Evolutionary conservation across 2,329 filamentous ascomycete genomes (phyloP).

Genomic region (Pseudopyrenochaeta lycopersici): DNA sequence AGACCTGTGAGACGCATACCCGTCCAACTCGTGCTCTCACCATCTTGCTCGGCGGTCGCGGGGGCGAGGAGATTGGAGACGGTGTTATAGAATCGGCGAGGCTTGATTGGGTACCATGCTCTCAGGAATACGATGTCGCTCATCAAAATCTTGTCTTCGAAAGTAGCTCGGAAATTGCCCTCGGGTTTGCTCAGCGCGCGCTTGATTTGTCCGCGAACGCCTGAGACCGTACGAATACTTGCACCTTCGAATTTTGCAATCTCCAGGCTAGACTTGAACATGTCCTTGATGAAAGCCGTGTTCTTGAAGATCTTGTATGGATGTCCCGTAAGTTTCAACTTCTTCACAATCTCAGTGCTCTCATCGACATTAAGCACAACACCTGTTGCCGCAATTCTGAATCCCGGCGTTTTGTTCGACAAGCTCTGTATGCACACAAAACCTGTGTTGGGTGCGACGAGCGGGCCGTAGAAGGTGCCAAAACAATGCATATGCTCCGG

Average conservation of each 20-base stretch:
- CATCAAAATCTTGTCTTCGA: conserved; percentile 98
- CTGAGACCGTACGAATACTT: conserved; percentile 93
- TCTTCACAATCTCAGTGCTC: conserved; percentile 97
- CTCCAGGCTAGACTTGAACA: conserved; percentile 93
- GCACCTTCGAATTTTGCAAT: conserved; percentile 99
- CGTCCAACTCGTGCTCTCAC: conserved; percentile 69
- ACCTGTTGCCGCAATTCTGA: conserved; percentile 93
- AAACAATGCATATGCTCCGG: conserved; percentile 99
- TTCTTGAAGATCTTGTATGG: conserved; percentile 99
- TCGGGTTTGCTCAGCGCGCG: conserved; percentile 91
- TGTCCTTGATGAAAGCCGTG: conserved; percentile 97
- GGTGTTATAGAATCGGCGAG: conserved; percentile 95
- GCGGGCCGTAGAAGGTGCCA: conserved; percentile 91
- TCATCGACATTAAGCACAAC: conserved; percentile 95
- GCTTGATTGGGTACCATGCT: conserved; percentile 96
- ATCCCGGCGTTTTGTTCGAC: conserved; percentile 83
- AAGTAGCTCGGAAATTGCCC: conserved; percentile 94
- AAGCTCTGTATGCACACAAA: conserved; percentile 95
- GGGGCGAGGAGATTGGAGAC: conserved; percentile 87
- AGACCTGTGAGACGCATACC: conserved; percentile 94
- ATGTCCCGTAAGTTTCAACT: conserved; percentile 92
- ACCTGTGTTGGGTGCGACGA: conserved; percentile 94
- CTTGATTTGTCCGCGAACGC: conserved; percentile 96
- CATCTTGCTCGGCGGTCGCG: conserved; percentile 39
- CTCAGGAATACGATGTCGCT: conserved; percentile 95